Evolutionary conservation across 345 rosid genomes (phyloP).

Genomic region (Erodium maritimum): DNA sequence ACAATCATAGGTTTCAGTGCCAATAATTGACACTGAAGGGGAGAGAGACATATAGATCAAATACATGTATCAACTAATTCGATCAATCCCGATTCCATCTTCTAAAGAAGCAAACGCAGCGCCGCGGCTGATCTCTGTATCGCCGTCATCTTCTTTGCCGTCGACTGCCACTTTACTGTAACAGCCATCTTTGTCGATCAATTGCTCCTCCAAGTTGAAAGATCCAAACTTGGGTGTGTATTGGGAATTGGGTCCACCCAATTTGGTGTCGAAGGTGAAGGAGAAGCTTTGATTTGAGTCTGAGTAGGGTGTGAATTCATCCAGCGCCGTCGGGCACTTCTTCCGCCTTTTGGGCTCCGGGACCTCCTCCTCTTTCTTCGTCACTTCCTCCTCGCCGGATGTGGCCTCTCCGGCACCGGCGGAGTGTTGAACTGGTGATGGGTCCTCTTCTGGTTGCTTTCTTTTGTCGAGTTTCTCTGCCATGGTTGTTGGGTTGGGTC

Average conservation of each 20-base stretch:
- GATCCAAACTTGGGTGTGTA: slow-evolving; percentile 22
- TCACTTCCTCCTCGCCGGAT: neutral
- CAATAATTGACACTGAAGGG: too few species aligned
- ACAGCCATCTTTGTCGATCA: too few species aligned
- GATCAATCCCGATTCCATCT: too few species aligned
- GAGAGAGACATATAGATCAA: too few species aligned
- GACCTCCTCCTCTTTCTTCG: slow-evolving; percentile 6
- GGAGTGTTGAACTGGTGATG: neutral
- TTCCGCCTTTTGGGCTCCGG: slow-evolving; percentile 12
- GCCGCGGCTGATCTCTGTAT: neutral
- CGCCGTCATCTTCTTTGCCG: neutral
- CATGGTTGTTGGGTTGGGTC: neutral
- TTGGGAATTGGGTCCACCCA: slow-evolving; percentile 4
- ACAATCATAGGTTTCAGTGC: too few species aligned
- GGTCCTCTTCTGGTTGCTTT: neutral
- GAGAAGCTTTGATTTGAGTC: slow-evolving; percentile 2
- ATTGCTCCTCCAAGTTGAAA: slow-evolving; percentile 4
- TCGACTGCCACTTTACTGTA: too few species aligned
- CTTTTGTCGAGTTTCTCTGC: neutral
- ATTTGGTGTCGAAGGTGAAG: slow-evolving; percentile 19
- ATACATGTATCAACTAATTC: too few species aligned
- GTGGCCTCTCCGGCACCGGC: neutral
- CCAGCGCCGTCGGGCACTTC: slow-evolving; percentile 12
- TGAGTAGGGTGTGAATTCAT: slow-evolving; percentile 1
- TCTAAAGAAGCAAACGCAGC: too few species aligned